Base-by-base conservation (phyloP, 306 rosid species). In the Trichosanthes truncata region DNA sequence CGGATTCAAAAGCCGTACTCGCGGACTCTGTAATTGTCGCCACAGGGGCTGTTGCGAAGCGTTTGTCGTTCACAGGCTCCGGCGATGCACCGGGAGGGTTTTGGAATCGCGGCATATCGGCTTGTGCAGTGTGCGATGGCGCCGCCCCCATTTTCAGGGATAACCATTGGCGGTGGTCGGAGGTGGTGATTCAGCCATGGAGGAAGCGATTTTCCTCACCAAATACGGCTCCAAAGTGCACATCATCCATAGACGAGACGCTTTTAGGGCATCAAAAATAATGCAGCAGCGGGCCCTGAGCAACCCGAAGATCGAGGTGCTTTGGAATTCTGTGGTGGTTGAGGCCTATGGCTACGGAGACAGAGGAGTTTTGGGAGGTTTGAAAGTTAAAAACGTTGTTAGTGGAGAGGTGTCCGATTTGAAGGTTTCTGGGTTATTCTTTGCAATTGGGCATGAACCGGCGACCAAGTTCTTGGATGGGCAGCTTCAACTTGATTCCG, bases 111-210 rank as follows among this genome's bases (percentile, higher is more conserved):
- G 97, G 97, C 6, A 91, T 93, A 46, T 91, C 93, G 2, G 93
- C 96, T 3, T 93, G 97, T 43, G 98, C 97, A 0, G 96, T 94
- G 13, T 94, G 96, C 60, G 96, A 94, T 12, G 98, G 98, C 0
- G 98, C 98, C 0, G 96, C 96, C 1, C 98, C 97, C 0, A 88
- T 92, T 21, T 92, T 94, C 67, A 71, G 91, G 48, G 84, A 89
- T 84, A 89, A 86, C 94, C 91, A 0, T 71, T 94, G 59, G 98
- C 88, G 7, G 96, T 94, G 65, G 85, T 94, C 45, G 96, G 98
- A 0, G 98, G 98, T 0, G 97, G 98, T 0, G 97, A 94, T 61
- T 90, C 98, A 18, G 94, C 98, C 2, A 92, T 90, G 97, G 98
- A 92, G 78, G 98, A 94, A 68, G 97, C 97, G 0, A 92, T 82